A percentile compares a stretch with the other conserved stretches of the same genome.
Conservation (phyloP, 345 rosid genomes). For the Eucalyptus guilfoylei region DNA sequence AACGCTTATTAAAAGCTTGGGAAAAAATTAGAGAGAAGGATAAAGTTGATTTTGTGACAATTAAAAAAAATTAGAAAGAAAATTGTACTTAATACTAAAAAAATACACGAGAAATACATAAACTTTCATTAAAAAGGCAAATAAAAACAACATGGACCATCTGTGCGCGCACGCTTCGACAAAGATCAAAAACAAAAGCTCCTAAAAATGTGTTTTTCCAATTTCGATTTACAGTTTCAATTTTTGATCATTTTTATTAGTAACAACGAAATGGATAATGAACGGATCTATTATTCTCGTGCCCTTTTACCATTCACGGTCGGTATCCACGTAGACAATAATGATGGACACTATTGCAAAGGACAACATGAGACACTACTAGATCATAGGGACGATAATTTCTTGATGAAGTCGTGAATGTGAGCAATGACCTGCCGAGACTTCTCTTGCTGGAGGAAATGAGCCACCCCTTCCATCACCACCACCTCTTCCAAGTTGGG, state of each 20-base stretch:
- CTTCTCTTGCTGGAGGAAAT: conserved; percentile 56
- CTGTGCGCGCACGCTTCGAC: too few relatives aligned
- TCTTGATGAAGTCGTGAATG: conserved; percentile 53
- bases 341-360: not conserved
- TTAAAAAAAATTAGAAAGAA: too few relatives aligned
- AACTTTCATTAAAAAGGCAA: not conserved
- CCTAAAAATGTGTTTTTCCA: not conserved
- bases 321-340: not conserved
- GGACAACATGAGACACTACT: not conserved
- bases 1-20: too few relatives aligned
- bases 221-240: too few relatives aligned
- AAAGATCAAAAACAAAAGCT: not conserved
- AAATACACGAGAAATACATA: too few relatives aligned
- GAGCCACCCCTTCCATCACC: conserved; percentile 71
- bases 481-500: conserved; percentile 63
- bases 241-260: too few relatives aligned
- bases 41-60: too few relatives aligned
- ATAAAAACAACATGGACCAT: too few relatives aligned
- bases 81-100: too few relatives aligned
- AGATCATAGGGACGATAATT: conserved; percentile 9
- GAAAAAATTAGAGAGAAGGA: too few relatives aligned
- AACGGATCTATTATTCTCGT: not conserved
- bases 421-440: conserved; percentile 48
- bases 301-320: not conserved
- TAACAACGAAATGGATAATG: not conserved